Conservation (phyloP, 2,329 filamentous ascomycete species). For the Ceratocystis destructans region DNA sequence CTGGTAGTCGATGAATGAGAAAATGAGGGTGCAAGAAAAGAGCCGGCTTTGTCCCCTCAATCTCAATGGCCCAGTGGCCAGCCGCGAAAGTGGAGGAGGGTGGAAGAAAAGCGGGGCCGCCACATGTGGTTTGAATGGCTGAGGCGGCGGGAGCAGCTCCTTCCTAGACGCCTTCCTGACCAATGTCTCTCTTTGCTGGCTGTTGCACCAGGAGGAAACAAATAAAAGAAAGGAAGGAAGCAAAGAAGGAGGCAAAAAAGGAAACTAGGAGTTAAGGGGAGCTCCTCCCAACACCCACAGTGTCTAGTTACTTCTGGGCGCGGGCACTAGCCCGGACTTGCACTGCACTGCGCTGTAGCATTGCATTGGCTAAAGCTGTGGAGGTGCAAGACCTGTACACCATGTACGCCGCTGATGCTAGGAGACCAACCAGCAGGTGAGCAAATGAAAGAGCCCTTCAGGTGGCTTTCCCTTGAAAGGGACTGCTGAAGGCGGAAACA, state of each 20-base stretch:
- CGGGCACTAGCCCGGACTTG: background rate
- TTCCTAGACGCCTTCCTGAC: background rate
- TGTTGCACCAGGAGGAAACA: background rate
- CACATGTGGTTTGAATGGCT: background rate
- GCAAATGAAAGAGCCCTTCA: too few relatives aligned
- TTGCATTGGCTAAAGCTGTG: background rate
- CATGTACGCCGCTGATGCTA: background rate
- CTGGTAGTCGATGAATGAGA: background rate
- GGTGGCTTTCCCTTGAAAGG: background rate
- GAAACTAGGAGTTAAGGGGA: background rate
- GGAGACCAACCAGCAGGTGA: too few relatives aligned
- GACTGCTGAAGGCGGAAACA: background rate
- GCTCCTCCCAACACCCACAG: background rate
- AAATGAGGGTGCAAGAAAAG: background rate
- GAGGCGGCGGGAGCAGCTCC: background rate
- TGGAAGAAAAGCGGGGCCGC: conserved; percentile 2
- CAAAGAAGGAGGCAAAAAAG: too few relatives aligned
- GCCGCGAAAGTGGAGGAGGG: background rate
- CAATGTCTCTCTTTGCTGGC: background rate
- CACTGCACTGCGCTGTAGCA: background rate
- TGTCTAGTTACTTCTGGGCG: conserved; percentile 1
- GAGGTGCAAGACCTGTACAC: background rate
- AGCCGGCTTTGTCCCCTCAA: background rate
- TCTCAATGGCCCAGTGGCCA: background rate
- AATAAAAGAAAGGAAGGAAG: background rate